Evolutionary conservation across 805 yeast genomes (phyloP).

Genomic region (Candida caryicola): DNA sequence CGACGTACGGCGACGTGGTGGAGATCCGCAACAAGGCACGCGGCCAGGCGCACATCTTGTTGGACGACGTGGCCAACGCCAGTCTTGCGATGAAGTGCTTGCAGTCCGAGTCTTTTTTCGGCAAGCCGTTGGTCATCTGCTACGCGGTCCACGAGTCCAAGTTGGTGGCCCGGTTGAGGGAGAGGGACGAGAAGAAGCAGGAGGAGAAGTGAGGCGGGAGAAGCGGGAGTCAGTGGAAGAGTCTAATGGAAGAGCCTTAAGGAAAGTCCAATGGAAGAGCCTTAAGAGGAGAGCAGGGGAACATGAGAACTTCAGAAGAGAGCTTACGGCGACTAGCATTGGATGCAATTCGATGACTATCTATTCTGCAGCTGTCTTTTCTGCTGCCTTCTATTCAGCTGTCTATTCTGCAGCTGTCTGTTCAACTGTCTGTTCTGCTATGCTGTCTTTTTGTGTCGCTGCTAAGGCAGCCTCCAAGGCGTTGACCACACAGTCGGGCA

Average conservation of each 20-base stretch:
- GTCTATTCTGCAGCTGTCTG: background rate
- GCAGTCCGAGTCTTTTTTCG: slow-evolving; percentile 51
- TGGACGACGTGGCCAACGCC: slow-evolving; percentile 50
- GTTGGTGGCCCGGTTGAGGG: slow-evolving; percentile 13
- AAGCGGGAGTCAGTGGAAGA: too few relatives aligned
- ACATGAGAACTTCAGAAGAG: too few relatives aligned
- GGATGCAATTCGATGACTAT: too few relatives aligned
- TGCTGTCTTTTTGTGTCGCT: background rate
- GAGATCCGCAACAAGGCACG: slow-evolving; percentile 49
- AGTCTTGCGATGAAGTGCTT: slow-evolving; percentile 47
- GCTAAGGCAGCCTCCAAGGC: slow-evolving; percentile 54
- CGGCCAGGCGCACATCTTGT: slow-evolving; percentile 67
- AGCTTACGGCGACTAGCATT: too few relatives aligned
- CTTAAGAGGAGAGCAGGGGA: too few relatives aligned
- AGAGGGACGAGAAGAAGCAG: too few relatives aligned
- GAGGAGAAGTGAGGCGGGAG: too few relatives aligned
- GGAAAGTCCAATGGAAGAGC: too few relatives aligned
- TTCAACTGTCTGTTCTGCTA: background rate
- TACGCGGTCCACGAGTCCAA: slow-evolving; percentile 31
- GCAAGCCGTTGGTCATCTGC: slow-evolving; percentile 46
- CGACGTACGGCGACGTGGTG: slow-evolving; percentile 64
- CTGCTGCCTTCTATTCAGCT: background rate
- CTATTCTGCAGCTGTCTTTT: too few relatives aligned
- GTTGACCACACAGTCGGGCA: slow-evolving; percentile 78
- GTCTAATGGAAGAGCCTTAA: too few relatives aligned